Percentiles rank a stretch among this genome's conserved stretches.
These are phyloP conservation scores for Hansenula sp. DNA, from an alignment of 1,139 yeast genomes.

Conservation along the genomic window DNA sequence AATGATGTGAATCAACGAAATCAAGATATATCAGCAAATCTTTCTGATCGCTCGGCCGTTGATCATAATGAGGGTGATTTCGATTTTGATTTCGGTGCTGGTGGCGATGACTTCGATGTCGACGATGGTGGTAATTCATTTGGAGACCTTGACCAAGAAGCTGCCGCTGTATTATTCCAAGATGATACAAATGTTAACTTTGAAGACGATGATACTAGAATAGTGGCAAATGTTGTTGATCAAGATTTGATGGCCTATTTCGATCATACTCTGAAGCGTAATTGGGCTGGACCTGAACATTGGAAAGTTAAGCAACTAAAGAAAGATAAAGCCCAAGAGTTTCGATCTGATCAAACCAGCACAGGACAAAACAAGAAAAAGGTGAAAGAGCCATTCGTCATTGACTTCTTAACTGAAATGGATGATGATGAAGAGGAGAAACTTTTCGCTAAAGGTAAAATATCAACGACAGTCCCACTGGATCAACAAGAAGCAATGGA, in stretches of 20 bases:
- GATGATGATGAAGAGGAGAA: conserved; percentile 34
- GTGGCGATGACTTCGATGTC: conserved; percentile 9
- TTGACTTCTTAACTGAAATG: conserved; percentile 46
- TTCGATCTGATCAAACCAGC: conserved; percentile 16
- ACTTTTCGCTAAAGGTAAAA: conserved; percentile 49
- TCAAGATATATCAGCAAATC: conserved; percentile 6
- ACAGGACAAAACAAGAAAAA: conserved; percentile 23
- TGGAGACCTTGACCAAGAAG: conserved; percentile 31
- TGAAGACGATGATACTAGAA: conserved; percentile 24
- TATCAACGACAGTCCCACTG: conserved; percentile 38
- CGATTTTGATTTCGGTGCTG: conserved; percentile 22
- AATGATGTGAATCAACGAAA: conserved; percentile 4
- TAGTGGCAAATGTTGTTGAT: conserved; percentile 42
- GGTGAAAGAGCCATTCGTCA: conserved; percentile 30
- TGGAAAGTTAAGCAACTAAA: conserved; percentile 78
- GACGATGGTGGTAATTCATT: conserved; percentile 21
- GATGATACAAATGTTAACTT: conserved; percentile 19
- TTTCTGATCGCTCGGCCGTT: too few relatives aligned
- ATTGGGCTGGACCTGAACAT: conserved; percentile 92
- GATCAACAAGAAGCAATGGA: conserved; percentile 37
- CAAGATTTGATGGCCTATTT: conserved; percentile 75
- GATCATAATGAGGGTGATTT: conserved; percentile 20
- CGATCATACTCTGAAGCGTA: conserved; percentile 62
- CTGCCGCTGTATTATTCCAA: conserved; percentile 25
- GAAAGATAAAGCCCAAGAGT: conserved; percentile 18